Evolutionary conservation across 495 filamentous ascomycete species (phyloP), one percentile per base, ranked within the genome.

Genomic region (Trichoderma virens): DNA sequence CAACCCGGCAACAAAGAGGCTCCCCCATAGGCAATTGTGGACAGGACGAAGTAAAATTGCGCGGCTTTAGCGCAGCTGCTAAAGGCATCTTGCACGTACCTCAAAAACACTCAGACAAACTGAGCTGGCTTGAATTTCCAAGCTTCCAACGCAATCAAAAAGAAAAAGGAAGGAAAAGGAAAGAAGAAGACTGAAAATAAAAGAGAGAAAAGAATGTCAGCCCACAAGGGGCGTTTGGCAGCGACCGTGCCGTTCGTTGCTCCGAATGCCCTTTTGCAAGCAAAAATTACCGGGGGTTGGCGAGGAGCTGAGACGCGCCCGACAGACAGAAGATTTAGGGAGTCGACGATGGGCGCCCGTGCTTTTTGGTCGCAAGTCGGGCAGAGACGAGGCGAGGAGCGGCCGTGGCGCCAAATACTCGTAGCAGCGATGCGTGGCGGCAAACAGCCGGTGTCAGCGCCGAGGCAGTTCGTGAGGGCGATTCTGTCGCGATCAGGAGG

Each of bases 141-240:
- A 56, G 51, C 51, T 56, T 56, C 25, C 51, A 56, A 56, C 51
- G 25, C 51, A 56, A n/a, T 56, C 51, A 56, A 30, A 65, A 66
- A 35, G 30, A 4, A 65, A 39, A 27, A 25, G n/a, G 8, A 47
- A 56, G 11, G 23, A 27, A 56, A 56, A 56, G 28, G 11, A 30
- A 47, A 27, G 16, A 25, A 20, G 25, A 18, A 18, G 51, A 38
- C 14, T 60, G 38, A 60, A 25, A 38, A 39, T 27, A 45, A 38
- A 38, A 65, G 14, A 62, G 30, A 31, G 35, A 60, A 67, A 62
- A 27, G 59, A 43, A 67, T 63, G 47, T 45, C 39, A 59, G 65
- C 61, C 34, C 51, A 27, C 51, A 56, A 56, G 51, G 51, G 51
- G 51, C 51, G 51, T 56, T 56, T 27, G 51, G 51, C 51, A 30